Base-by-base conservation (phyloP, 768 basidiomycete genomes). In the Udeniomyces megalosporus region DNA sequence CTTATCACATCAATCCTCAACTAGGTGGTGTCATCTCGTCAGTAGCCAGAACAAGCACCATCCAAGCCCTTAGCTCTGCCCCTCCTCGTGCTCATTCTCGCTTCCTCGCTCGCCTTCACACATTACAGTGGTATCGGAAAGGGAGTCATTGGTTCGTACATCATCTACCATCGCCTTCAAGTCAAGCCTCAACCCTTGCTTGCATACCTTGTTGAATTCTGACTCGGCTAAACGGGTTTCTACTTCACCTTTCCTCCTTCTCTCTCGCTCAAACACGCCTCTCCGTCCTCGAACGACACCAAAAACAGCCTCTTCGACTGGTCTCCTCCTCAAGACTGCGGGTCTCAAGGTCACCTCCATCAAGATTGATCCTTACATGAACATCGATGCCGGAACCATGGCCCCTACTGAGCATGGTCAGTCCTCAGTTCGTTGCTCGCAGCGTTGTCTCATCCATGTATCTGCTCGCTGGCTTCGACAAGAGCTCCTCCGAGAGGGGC, bases 281-380 rank as follows among this genome's bases (percentile, higher is more conserved):
- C 38, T n/a, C 32, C 47, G 28, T 12, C 48, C 32, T 20, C 32
- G 32, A 42, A 38, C 32, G 22, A 2, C n/a, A n/a, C n/a, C n/a
- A n/a, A n/a, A n/a, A 4, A 4, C 72, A 96, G 93, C 93, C 67
- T 97, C 93, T 29, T 96, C 92, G 54, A 96, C 93, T 5, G 93
- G 93, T 63, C 78, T 97, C 56, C 80, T 97, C 56, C 79, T 99
- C 72, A 96, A 96, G 76, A 96, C 88, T 48, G 83, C 85, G 42
- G 93, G 93, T 51, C 79, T 95, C 65, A 95, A 91, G 77, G 93
- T 96, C 69, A 99, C 93, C 8, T 88, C 93, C 12, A 96, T 99
- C 79, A 99, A 99, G 77, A 97, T 99, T 70, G 93, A 99, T 73
- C 93, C 93, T 15, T 99, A 99, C 69, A 97, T 99, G 93, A 99